Conservation (phyloP, 495 filamentous ascomycete species). For the Trichoderma parareesei region DNA sequence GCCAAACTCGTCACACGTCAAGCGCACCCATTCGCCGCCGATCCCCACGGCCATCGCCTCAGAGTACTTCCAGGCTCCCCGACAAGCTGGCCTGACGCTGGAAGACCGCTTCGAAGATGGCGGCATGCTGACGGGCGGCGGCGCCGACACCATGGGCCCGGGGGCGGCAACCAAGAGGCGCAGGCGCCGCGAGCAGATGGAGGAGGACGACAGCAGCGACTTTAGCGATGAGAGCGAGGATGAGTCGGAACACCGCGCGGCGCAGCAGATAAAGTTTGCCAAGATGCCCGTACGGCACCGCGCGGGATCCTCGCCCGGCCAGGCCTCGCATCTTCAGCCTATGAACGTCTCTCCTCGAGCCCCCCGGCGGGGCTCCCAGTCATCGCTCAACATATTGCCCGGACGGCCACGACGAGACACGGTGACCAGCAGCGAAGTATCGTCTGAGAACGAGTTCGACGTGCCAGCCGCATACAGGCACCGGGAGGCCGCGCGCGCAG, state of each 20-base stretch:
- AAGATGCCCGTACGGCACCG: slow-evolving; percentile 89
- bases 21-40: slow-evolving; percentile 89
- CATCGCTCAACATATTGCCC: slow-evolving; percentile 64
- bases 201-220: slow-evolving; percentile 96
- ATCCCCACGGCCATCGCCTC: slow-evolving; percentile 85
- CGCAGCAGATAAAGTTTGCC: slow-evolving; percentile 84
- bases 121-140: slow-evolving; percentile 66
- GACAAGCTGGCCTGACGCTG: slow-evolving; percentile 42
- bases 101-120: slow-evolving; percentile 78
- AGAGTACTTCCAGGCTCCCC: slow-evolving; percentile 82
- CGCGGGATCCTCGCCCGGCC: slow-evolving; percentile 80
- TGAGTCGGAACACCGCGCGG: slow-evolving; percentile 58
- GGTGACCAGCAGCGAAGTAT: slow-evolving; percentile 85
- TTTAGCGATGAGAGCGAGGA: slow-evolving; percentile 95
- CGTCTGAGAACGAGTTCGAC: slow-evolving; percentile 81
- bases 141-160: slow-evolving; percentile 65
- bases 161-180: slow-evolving; percentile 46
- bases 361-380: slow-evolving; percentile 62
- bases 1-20: slow-evolving; percentile 64
- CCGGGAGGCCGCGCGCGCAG: slow-evolving; percentile 38
- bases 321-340: slow-evolving; percentile 45
- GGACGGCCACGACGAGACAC: slow-evolving; percentile 74
- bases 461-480: slow-evolving; percentile 54
- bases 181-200: slow-evolving; percentile 65
- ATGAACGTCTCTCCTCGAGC: slow-evolving; percentile 29